Base-by-base conservation (phyloP, 345 rosid species). In the Hibiscus trionum region DNA sequence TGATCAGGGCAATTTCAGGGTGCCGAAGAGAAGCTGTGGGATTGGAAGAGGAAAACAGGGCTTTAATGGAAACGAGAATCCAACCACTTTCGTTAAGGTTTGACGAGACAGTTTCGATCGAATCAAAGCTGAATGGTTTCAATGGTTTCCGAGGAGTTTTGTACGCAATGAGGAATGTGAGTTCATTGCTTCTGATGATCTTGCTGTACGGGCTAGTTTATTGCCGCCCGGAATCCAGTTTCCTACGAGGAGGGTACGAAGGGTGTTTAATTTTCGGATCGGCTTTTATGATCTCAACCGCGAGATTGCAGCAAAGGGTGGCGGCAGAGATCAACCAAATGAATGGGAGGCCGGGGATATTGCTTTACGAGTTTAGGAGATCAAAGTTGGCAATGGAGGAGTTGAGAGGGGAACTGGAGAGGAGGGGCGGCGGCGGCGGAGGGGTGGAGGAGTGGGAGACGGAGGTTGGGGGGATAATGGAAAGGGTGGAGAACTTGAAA, bases 101-200 rank as follows among this genome's bases (percentile, higher is more conserved):
- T 15, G 94, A 89, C 59, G 91, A 88, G 75, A 78, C 76, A 63
- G 87, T 88, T 0, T 84, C 86, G 49, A 83, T 84, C 11, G 91
- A 91, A 64, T 92, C 97, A 3, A 92, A 85, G 81, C 88, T 91
- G 56, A 91, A 95, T 49, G 97, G 96, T 0, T 95, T 95, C 83
- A 91, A 86, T 33, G 99, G 99, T 2, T 95, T 95, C 72, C 64
- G 91, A 16, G 99, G 97, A 27, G 99, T 95, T 2, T 75, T 91
- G 27, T 88, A 90, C 71, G 93, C 92, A 61, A 88, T 88, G 93
- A 89, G 90, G 82, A 91, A 85, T 64, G 92, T 91, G 21, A 91
- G 91, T 79, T 88, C 99, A 1, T 46, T 89, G 35, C 87, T 95
- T 3, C 82, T 95, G 2, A 78, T 79, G 86, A 83, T 95, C 75